Evolutionary conservation across 352 stramenopile genomes (phyloP), one percentile per base, ranked within the genome.

Genomic region (Halophytophthora polymorphica): DNA sequence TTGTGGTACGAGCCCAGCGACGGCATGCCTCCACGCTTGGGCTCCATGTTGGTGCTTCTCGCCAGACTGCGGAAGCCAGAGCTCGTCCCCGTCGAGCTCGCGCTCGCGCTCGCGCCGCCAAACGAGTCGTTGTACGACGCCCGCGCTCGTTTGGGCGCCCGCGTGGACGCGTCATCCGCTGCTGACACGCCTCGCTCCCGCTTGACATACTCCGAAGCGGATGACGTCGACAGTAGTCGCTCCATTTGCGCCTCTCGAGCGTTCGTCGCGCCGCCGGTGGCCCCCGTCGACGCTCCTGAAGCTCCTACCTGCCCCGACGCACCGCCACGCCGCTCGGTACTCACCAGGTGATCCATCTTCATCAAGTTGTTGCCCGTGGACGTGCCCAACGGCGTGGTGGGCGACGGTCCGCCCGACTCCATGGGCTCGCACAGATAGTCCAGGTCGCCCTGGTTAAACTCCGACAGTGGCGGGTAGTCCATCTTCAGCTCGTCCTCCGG

Each of bases 401-500:
- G 65, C 0, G 71, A 80, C 21, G 66, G 61, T 6, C 64, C 64
- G 33, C 66, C 54, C 1, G 69, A 59, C 28, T 85, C 76, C 46
- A 89, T 83, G 7, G 77, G 50, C 8, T 71, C 76, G 50, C 77
- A 86, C 22, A 91, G 53, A 56, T 88, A 89, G 44, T 91, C 78
- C 46, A 91, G 60, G 42, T 91, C 81, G 21, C 63, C 64, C 37
- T 90, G 78, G 59, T 86, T 87, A 53, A 91, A 71, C 45, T 89
- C 78, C 0, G 71, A 44, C 12, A 91, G 49, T 31, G 81, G 70
- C 14, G 73, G 60, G 47, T 89, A 91, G 6, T 84, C 79, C 64
- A 90, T 83, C 58, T 86, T 87, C 11, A 88, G 44, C 50, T 90
- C 80, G 25, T 88, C 80, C 29, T 88, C 77, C n/a, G 61, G 42